Percentiles rank a stretch among this genome's conserved stretches.
These are phyloP conservation scores for Termitomyces titanicus DNA, from an alignment of 768 basidiomycete genomes.

Conservation along the genomic window DNA sequence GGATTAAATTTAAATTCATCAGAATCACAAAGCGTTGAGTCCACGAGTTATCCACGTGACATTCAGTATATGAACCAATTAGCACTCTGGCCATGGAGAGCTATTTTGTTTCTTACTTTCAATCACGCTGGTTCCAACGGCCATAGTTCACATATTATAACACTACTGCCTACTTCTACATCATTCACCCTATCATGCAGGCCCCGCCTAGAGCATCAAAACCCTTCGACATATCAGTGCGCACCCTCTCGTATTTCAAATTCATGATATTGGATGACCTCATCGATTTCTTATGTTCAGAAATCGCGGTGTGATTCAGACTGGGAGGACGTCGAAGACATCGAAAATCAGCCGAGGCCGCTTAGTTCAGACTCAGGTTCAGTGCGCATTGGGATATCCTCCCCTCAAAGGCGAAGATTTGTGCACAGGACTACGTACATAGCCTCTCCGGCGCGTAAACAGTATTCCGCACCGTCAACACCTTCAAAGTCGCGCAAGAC, in stretches of 20 bases:
- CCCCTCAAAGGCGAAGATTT: conserved; percentile 28
- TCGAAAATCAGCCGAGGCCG: conserved; percentile 9
- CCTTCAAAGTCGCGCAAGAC: conserved; percentile 5
- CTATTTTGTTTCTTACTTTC: not conserved
- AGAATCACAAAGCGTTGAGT: too few relatives aligned
- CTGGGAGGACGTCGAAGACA: conserved; percentile 34
- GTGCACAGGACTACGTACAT: conserved; percentile 17
- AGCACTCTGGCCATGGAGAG: not conserved
- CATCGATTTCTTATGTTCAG: not conserved
- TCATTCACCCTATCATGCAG: not conserved
- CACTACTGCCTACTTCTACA: not conserved
- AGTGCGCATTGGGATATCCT: conserved; percentile 13
- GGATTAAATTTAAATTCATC: too few relatives aligned
- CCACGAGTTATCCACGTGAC: not conserved
- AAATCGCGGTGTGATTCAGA: conserved; percentile 7
- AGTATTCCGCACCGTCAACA: conserved; percentile 5
- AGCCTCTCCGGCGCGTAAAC: conserved; percentile 19
- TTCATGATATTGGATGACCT: not conserved
- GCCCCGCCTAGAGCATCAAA: not conserved
- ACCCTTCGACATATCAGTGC: not conserved
- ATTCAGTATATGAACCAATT: not conserved
- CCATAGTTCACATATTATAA: not conserved
- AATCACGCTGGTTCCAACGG: not conserved
- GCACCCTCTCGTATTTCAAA: not conserved
- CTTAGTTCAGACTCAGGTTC: conserved; percentile 10